Conservation (phyloP, 495 filamentous ascomycete genomes). For the Daldinia grandis region DNA sequence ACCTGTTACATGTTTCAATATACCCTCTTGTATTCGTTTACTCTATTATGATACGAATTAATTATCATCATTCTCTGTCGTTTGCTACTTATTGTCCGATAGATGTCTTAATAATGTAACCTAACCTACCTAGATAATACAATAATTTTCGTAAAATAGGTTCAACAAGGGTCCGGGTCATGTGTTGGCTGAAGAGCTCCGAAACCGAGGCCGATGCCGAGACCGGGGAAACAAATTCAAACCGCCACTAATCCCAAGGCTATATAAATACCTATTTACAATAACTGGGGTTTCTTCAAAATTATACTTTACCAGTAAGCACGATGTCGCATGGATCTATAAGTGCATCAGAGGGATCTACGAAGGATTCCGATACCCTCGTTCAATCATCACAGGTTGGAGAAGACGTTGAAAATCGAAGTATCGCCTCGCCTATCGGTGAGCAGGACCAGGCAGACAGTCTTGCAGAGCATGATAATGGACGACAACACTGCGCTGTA, state of each 20-base stretch:
- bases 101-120: background rate
- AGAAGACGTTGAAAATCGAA: slow-evolving; percentile 7
- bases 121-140: too few species aligned
- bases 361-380: background rate
- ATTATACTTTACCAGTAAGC: background rate
- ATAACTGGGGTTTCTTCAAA: background rate
- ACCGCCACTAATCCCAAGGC: background rate
- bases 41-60: background rate
- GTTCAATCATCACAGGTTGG: slow-evolving; percentile 12
- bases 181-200: background rate
- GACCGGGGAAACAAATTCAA: slow-evolving; percentile 18
- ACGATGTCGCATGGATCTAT: slow-evolving; percentile 34
- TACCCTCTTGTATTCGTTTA: slow-evolving; percentile 1
- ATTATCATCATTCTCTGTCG: background rate
- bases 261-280: background rate
- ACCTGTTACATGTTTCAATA: slow-evolving; percentile 2
- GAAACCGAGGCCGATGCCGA: slow-evolving; percentile 32
- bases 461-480: background rate
- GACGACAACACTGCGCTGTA: background rate
- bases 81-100: background rate
- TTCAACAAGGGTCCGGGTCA: background rate
- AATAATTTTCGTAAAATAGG: background rate
- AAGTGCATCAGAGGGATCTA: slow-evolving; percentile 1
- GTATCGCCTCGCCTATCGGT: background rate
- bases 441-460: slow-evolving; percentile 2